Conservation (phyloP, 371 early-diverging fungal species). For the Dichotomocladium elegans region DNA sequence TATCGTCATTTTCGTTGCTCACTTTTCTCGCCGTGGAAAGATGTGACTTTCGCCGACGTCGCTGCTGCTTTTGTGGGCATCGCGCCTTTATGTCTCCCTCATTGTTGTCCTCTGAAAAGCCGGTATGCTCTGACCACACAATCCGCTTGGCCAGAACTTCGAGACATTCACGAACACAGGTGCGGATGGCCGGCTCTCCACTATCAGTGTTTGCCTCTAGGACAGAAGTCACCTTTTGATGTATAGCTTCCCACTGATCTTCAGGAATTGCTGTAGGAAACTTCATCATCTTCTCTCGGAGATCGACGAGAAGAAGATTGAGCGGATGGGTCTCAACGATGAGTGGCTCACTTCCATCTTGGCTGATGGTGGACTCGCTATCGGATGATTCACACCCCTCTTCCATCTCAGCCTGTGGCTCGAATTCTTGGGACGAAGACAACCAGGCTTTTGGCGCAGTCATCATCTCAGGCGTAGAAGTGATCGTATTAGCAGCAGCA, state of each 20-base stretch:
- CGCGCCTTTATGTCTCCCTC: too few relatives aligned
- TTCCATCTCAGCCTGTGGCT: too few relatives aligned
- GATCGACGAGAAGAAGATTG: neutral
- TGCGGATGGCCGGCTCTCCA: neutral
- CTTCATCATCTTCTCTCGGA: neutral
- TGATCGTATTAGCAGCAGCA: neutral
- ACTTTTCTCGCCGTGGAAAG: neutral
- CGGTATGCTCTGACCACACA: neutral
- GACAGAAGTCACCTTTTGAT: neutral
- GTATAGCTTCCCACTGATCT: neutral
- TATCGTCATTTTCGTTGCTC: neutral
- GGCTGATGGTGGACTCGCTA: too few relatives aligned
- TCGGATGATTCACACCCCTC: constrained; percentile 11
- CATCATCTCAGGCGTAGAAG: neutral
- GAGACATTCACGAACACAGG: neutral
- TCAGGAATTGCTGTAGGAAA: neutral
- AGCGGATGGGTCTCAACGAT: neutral
- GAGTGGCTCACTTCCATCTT: too few relatives aligned
- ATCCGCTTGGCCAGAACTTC: neutral
- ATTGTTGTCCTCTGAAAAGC: constrained; percentile 4
- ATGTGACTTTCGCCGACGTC: constrained; percentile 1
- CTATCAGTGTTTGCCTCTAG: neutral
- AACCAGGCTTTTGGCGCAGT: neutral
- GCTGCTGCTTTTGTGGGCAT: neutral
- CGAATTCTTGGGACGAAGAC: too few relatives aligned